A percentile compares a stretch with the other conserved stretches of the same genome.
Evolutionary conservation across 2,329 filamentous ascomycete species (phyloP).

Genomic region (Colletotrichum lini): DNA sequence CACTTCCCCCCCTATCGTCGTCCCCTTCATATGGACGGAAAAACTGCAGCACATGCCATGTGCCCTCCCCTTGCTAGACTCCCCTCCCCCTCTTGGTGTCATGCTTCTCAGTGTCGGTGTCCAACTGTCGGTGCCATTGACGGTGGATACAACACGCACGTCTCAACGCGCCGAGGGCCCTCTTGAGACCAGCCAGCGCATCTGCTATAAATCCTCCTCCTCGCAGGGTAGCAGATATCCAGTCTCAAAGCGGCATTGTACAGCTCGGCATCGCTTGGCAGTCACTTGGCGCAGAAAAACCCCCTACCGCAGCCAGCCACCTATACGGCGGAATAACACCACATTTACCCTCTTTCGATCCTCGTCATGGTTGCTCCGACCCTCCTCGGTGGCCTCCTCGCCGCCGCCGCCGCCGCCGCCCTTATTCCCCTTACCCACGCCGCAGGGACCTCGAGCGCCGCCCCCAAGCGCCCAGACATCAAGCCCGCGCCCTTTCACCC

Average conservation of each 20-base stretch:
- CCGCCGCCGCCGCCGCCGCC: conserved; percentile 40
- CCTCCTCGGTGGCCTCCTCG: conserved; percentile 38
- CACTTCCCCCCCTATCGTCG: neutral
- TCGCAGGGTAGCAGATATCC: conserved; percentile 14
- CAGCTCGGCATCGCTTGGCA: conserved; percentile 30
- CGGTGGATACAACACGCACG: conserved; percentile 20
- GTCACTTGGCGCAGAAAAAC: conserved; percentile 22
- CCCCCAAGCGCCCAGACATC: conserved; percentile 39
- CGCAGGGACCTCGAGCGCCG: conserved; percentile 14
- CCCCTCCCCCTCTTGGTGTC: conserved; percentile 1
- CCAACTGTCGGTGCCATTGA: conserved; percentile 21
- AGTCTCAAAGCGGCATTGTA: neutral
- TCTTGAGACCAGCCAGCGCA: neutral
- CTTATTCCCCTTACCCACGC: conserved; percentile 32
- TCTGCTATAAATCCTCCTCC: conserved; percentile 35
- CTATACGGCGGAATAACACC: neutral
- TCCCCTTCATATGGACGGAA: conserved; percentile 36
- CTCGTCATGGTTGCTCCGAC: conserved; percentile 35
- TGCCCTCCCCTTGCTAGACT: conserved; percentile 24
- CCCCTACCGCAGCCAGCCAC: neutral
- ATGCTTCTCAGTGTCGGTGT: conserved; percentile 17
- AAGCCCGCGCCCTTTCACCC: conserved; percentile 43
- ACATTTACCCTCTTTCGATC: neutral
- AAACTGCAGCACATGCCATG: conserved; percentile 23
- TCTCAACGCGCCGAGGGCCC: conserved; percentile 1